Percentiles rank a stretch among this genome's conserved stretches.
Conservation (phyloP, 2,329 filamentous ascomycete species). For the Neurospora crassa region DNA sequence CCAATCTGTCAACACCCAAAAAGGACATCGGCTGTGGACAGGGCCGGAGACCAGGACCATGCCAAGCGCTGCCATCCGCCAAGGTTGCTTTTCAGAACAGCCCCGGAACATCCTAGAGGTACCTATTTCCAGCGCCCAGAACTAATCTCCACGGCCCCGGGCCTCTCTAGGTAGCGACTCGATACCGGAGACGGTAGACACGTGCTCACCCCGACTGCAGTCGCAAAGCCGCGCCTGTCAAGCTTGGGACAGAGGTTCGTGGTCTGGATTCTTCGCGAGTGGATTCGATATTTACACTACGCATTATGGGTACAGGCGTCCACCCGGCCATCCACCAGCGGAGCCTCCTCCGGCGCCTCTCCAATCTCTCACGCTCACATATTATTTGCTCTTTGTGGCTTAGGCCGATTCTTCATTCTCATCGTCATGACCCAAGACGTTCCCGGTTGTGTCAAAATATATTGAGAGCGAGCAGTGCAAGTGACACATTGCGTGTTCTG, state of each 20-base stretch:
- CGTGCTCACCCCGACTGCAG: background rate
- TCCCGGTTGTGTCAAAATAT: background rate
- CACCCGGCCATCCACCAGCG: background rate
- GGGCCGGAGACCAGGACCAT: background rate
- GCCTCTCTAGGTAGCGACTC: background rate
- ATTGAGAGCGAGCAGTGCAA: background rate
- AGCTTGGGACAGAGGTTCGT: background rate
- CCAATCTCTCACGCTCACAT: background rate
- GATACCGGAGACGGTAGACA: background rate
- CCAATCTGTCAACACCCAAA: background rate
- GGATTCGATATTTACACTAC: background rate
- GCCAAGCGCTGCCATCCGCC: background rate
- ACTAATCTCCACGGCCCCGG: no score
- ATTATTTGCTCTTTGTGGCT: background rate
- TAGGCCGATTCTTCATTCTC: background rate
- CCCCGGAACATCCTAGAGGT: background rate
- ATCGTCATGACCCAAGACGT: background rate
- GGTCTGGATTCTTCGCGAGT: background rate
- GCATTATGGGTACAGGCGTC: background rate
- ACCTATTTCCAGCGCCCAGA: background rate
- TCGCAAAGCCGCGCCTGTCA: background rate
- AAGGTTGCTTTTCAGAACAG: background rate
- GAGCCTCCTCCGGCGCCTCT: background rate
- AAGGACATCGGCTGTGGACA: background rate
- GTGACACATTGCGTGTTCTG: background rate